Evolutionary conservation across 2,329 filamentous ascomycete species (phyloP).

Genomic region (Pestalotiopsis sp.): DNA sequence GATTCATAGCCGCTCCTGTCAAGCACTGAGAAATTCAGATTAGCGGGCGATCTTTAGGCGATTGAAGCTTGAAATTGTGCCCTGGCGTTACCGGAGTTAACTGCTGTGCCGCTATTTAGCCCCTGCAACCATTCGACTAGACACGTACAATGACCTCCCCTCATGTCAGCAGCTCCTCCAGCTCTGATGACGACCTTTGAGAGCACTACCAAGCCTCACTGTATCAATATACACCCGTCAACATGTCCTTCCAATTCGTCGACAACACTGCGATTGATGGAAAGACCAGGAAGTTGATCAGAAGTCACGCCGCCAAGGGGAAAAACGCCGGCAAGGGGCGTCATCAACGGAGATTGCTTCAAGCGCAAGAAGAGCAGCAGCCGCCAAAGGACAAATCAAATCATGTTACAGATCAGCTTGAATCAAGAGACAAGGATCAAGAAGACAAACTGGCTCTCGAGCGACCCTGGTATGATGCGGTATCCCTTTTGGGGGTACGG

Average conservation of each 20-base stretch:
- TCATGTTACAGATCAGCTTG: background rate
- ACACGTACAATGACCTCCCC: no score
- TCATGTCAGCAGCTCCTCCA: no score
- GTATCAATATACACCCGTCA: background rate
- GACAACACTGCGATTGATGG: slow-evolving; percentile 18
- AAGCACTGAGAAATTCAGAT: no score
- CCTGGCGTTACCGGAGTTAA: no score
- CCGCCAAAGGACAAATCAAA: background rate
- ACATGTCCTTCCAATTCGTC: slow-evolving; percentile 21
- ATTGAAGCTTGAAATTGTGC: no score
- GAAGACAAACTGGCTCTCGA: background rate
- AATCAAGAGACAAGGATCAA: background rate
- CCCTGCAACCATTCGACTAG: no score
- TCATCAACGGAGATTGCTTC: background rate
- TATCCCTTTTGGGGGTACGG: background rate
- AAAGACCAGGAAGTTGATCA: slow-evolving; percentile 20
- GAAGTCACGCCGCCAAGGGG: slow-evolving; percentile 24
- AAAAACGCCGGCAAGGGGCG: slow-evolving; percentile 19
- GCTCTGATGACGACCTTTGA: no score
- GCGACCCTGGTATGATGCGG: background rate
- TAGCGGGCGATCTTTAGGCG: no score
- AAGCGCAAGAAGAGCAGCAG: background rate
- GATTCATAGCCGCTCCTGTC: no score
- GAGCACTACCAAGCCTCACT: background rate
- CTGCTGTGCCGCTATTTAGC: no score